Base-by-base conservation (phyloP, 2,329 filamentous ascomycete species). In the Chrysoporthe puriensis region DNA sequence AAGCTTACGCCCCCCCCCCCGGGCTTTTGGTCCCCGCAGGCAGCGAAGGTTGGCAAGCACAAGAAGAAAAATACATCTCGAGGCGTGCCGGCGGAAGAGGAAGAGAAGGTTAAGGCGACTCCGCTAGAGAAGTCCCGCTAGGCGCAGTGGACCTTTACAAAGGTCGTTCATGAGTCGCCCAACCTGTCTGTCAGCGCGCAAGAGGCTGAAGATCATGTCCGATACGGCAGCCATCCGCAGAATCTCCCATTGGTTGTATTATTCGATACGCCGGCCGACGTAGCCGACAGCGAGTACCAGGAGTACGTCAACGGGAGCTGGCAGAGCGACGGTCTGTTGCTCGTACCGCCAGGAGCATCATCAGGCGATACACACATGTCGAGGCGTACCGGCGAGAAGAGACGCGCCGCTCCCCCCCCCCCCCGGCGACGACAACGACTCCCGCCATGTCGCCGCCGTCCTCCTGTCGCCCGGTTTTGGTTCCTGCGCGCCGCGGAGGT, bases 141-240 rank as follows among this genome's bases (percentile, higher is more conserved):
- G 66, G 91, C 93, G 16, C 93, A 97, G 76, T 94, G 92, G 90
- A 96, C 93, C 0, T 91, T 97, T 61, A 91, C 91, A 21, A 91
- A 96, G 75, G 90, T 97, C 62, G 91, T 97, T 57, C 86, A 90
- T 64, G 91, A 94, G 76, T 96, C 93, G 5, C 85, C 98, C 57
- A 91, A 97, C 72, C 96, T 96, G 1, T 90, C 88, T 0, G 92
- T 99, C 48, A 91, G 87, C 8, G 80, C 85, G 8, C 85, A 88
- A 50, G 95, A 98, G 80, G 88, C 89, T 34, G 89, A 91, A 59
- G 96, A 98, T 76, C 99, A 99, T 77, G 86, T 90, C 68, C 88
- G 91, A 34, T 99, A 98, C 78, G 89, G 98, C 72, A 88, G 87
- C 60, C 96, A 99, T 75, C 94, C 96, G 1, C 90, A 97, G 66